Percentiles rank a stretch among this genome's conserved stretches.
Conservation (phyloP, 192 early-diverging fungal genomes). For the Linnemannia zychae region DNA sequence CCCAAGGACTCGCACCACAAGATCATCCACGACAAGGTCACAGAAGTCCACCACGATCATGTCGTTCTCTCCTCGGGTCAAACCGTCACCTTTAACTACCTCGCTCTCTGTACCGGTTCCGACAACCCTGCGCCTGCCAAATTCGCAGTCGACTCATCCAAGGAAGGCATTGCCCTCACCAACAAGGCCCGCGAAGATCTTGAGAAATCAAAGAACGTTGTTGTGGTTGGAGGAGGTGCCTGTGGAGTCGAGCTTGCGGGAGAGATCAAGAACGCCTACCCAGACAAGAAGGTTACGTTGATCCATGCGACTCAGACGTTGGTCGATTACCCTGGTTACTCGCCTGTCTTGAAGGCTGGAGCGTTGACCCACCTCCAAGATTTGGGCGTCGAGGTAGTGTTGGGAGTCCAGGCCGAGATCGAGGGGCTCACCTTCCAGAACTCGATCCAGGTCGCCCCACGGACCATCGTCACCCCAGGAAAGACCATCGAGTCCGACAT, state of each 20-base stretch:
- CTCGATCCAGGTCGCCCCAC: slow-evolving; percentile 55
- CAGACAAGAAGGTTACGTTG: slow-evolving; percentile 62
- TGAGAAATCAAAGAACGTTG: slow-evolving; percentile 32
- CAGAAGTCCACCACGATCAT: slow-evolving; percentile 54
- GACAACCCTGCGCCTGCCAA: slow-evolving; percentile 66
- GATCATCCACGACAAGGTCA: slow-evolving; percentile 65
- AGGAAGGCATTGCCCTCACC: slow-evolving; percentile 60
- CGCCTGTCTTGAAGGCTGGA: slow-evolving; percentile 49
- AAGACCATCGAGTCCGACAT: slow-evolving; percentile 67
- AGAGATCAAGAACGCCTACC: slow-evolving; percentile 65
- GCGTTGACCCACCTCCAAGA: slow-evolving; percentile 57
- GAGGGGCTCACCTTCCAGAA: slow-evolving; percentile 34
- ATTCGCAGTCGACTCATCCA: slow-evolving; percentile 26
- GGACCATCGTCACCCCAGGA: slow-evolving; percentile 62
- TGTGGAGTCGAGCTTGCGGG: slow-evolving; percentile 71
- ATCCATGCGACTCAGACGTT: slow-evolving; percentile 57
- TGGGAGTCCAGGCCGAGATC: slow-evolving; percentile 64
- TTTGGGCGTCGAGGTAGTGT: slow-evolving; percentile 62
- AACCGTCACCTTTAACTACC: slow-evolving; percentile 72
- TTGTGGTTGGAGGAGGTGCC: slow-evolving; percentile 80
- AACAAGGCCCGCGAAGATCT: slow-evolving; percentile 51
- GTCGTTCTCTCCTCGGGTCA: slow-evolving; percentile 64
- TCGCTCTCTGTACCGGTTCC: slow-evolving; percentile 75
- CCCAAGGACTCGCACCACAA: slow-evolving; percentile 32
- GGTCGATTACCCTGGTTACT: slow-evolving; percentile 60